Conservation (phyloP, 2,329 filamentous ascomycete genomes). For the Phaeomoniella chlamydospora region DNA sequence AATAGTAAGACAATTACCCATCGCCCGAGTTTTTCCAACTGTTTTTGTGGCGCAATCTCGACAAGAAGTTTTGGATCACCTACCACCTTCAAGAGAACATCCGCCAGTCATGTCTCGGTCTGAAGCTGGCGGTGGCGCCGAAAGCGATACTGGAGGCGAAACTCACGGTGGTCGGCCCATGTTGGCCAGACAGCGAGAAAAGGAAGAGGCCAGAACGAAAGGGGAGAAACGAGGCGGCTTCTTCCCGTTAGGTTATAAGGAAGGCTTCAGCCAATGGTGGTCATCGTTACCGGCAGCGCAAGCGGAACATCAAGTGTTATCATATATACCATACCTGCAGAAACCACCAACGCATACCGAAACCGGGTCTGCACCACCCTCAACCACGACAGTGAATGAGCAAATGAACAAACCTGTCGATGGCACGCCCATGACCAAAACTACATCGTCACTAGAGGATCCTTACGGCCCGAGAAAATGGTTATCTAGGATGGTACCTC, state of each 20-base stretch:
- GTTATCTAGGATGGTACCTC: slow-evolving; percentile 68
- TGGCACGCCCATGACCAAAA: slow-evolving; percentile 24
- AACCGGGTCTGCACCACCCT: slow-evolving; percentile 39
- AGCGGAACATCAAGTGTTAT: slow-evolving; percentile 79
- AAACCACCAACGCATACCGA: slow-evolving; percentile 55
- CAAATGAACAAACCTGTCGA: slow-evolving; percentile 19
- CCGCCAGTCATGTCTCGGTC: slow-evolving; percentile 11
- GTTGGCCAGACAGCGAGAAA: slow-evolving; percentile 32
- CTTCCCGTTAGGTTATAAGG: slow-evolving; percentile 85
- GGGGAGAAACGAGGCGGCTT: slow-evolving; percentile 23
- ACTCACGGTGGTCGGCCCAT: slow-evolving; percentile 27
- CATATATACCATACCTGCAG: slow-evolving; percentile 68
- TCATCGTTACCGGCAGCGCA: slow-evolving; percentile 63
- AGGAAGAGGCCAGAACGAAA: slow-evolving; percentile 17
- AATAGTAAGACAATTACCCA: neutral
- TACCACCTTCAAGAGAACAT: slow-evolving; percentile 7
- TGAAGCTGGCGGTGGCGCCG: slow-evolving; percentile 11
- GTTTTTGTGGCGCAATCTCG: neutral
- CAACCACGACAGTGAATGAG: slow-evolving; percentile 24
- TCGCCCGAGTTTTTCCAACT: neutral
- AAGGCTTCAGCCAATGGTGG: slow-evolving; percentile 93
- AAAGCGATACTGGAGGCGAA: slow-evolving; percentile 16
- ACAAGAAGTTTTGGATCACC: slow-evolving; percentile 1
- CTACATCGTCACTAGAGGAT: slow-evolving; percentile 38
- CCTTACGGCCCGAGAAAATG: slow-evolving; percentile 76